Percentiles rank a stretch among this genome's conserved stretches.
phyloP scores from a whole-genome alignment of 768 basidiomycete species.

The Epithele typhae region DNA sequence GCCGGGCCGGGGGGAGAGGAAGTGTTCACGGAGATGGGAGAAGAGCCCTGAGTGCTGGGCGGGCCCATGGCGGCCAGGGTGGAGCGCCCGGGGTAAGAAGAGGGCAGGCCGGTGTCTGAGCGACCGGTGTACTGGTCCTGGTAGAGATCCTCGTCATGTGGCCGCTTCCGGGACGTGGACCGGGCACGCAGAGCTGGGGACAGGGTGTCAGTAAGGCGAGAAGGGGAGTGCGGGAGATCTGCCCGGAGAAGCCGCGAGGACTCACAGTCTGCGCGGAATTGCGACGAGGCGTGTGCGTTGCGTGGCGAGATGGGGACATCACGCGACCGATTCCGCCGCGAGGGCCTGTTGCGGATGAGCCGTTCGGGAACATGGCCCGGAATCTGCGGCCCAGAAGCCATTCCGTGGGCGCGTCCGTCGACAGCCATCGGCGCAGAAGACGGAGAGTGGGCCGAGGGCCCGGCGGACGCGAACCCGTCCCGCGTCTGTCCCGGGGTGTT shows the following conservation, averaged over 20 bases:
- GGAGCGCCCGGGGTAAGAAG: slow-evolving; percentile 30
- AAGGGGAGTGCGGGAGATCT: slow-evolving; percentile 15
- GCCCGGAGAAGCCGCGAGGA: slow-evolving; percentile 15
- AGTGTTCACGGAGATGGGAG: slow-evolving; percentile 63
- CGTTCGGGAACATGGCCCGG: slow-evolving; percentile 20
- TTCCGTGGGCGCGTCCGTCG: slow-evolving; percentile 13
- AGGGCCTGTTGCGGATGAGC: slow-evolving; percentile 22
- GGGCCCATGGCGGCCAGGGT: slow-evolving; percentile 42
- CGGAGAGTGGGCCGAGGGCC: slow-evolving; percentile 13
- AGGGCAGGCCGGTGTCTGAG: slow-evolving; percentile 36
- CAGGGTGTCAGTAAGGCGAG: slow-evolving; percentile 6
- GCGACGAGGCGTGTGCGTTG: slow-evolving; percentile 21
- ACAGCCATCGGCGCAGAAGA: slow-evolving; percentile 13
- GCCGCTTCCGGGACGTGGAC: slow-evolving; percentile 72
- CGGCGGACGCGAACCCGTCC: slow-evolving; percentile 9
- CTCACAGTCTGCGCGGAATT: slow-evolving; percentile 30
- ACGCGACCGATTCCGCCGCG: slow-evolving; percentile 28
- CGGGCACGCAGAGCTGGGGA: slow-evolving; percentile 62
- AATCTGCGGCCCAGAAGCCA: slow-evolving; percentile 10
- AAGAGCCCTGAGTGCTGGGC: no score
- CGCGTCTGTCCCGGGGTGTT: slow-evolving; percentile 23
- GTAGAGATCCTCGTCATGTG: slow-evolving; percentile 57
- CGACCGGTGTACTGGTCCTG: slow-evolving; percentile 15
- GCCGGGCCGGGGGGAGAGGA: slow-evolving; percentile 53
- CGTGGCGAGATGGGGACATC: slow-evolving; percentile 28